Evolutionary conservation across 2,329 filamentous ascomycete species (phyloP), one percentile per base, ranked within the genome.

Genomic region (Niveomyces coronatus): DNA sequence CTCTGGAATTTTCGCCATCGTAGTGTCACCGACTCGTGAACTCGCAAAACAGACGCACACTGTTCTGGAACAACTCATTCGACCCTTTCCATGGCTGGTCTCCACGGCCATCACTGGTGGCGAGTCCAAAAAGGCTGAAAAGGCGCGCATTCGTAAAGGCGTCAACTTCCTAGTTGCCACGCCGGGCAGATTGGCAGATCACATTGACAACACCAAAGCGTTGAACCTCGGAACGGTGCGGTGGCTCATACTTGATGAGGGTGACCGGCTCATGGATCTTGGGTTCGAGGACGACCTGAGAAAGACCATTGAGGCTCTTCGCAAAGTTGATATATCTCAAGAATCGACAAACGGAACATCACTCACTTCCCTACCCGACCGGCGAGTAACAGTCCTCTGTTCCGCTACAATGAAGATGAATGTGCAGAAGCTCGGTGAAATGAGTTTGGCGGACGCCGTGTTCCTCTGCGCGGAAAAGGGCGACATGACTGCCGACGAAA

Each of bases 321-420:
- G 87, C 45, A 64, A 79, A 31, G 71, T 81, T 39, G 62, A 67
- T 20, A 56, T 82, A 15, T 66, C 71, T 26, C 71, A 72, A 40
- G 74, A 71, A 39, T 76, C 74, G 20, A 71, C 72, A 26, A 76
- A 78, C 36, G 68, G 71, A 5, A 62, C 71, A 4, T 59, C 64
- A 3, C 67, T 81, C 26, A 74, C 74, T 14, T 67, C 82, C 4
- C 68, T 94, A 7, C 81, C 86, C 0, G 76, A 76, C 37, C 74
- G 87, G 46, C 76, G 88, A 40, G 81, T 85, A 2, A 96, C 91
- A 0, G 72, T 98, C 4, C 72, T 98, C 3, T 98, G 91, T 58
- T 98, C 91, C 4, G 91, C 91, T 3, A 98, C 91, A 0, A 84
- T 98, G 79, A 95, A 95, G 64, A 88, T 94, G 78, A 91, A 89